Evolutionary conservation across 2,329 filamentous ascomycete genomes (phyloP), one percentile per base, ranked within the genome.

Genomic region (Purpureocillium lavendulum): DNA sequence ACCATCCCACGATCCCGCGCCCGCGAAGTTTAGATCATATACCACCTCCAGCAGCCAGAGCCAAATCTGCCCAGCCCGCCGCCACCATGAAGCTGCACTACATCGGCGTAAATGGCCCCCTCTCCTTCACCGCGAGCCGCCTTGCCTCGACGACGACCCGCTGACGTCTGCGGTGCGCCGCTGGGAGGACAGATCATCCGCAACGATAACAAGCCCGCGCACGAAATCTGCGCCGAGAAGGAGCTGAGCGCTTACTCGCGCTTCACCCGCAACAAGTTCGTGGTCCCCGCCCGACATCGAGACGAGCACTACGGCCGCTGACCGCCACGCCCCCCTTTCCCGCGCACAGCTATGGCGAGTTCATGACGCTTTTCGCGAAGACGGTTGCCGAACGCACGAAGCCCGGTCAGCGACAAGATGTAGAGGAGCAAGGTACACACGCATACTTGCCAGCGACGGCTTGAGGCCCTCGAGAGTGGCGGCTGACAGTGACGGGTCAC

Each of bases 291-390:
- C 24, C 18, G 18, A 43, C 36, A 30, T 38, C 21, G 21, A 26
- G 5, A 26, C 21, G 10, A 5, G 21, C 6, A 26, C 21, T 10
- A 10, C 21, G 6, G 10, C 6, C 21, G 21, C 21, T 26, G 21
- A 26, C 21, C 10, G 21, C 10, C 21, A 6, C 6, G 10, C 21
- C 21, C 21, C 42, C 40, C 42, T 30, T 49, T 41, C 43, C 36
- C 36, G 47, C 50, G 40, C 30, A 43, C 38, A 64, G 61, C 49
- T 64, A 72, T 70, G 69, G 65, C 57, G 69, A 75, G 50, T 78
- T 94, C 71, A 86, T 94, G 80, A 84, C 80, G 41, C 70, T 95
- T 54, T 90, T 94, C 68, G 77, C 80, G 62, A 87, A 87, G 65
- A 90, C 84, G 14, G 83, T 96, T 36, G 90, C 90, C 45, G 86